Evolutionary conservation across 2,329 filamentous ascomycete species (phyloP).

Genomic region (Myriosclerotinia duriaeana): DNA sequence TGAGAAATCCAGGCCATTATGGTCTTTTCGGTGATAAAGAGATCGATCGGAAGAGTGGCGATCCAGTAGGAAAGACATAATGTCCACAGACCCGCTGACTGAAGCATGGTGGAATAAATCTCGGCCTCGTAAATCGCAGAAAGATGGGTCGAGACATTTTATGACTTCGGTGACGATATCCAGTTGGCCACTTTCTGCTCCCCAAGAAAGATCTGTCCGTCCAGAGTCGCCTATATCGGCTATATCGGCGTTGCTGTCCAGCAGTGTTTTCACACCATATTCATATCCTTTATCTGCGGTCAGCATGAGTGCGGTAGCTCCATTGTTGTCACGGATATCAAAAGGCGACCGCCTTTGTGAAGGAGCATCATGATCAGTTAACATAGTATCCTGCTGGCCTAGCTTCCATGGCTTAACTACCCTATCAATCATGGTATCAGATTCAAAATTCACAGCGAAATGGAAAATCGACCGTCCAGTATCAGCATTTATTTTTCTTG

Average conservation of each 20-base stretch:
- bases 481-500: too few relatives aligned
- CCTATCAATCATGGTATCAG: not conserved
- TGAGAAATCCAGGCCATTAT: not conserved
- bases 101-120: not conserved
- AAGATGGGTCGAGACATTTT: not conserved
- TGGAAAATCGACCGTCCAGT: not conserved
- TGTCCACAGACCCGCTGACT: not conserved
- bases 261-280: too few relatives aligned
- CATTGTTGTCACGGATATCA: not conserved
- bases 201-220: too few relatives aligned
- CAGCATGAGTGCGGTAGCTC: too few relatives aligned
- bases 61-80: not conserved
- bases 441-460: not conserved
- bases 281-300: not conserved
- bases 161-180: too few relatives aligned
- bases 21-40: not conserved
- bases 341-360: too few relatives aligned
- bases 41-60: not conserved
- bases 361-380: too few relatives aligned
- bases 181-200: too few relatives aligned
- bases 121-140: not conserved
- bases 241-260: not conserved
- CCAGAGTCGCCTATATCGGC: not conserved
- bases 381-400: too few relatives aligned
- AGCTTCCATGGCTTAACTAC: not conserved